Conservation (phyloP, 495 filamentous ascomycete genomes). For the Daldinia childiae region DNA sequence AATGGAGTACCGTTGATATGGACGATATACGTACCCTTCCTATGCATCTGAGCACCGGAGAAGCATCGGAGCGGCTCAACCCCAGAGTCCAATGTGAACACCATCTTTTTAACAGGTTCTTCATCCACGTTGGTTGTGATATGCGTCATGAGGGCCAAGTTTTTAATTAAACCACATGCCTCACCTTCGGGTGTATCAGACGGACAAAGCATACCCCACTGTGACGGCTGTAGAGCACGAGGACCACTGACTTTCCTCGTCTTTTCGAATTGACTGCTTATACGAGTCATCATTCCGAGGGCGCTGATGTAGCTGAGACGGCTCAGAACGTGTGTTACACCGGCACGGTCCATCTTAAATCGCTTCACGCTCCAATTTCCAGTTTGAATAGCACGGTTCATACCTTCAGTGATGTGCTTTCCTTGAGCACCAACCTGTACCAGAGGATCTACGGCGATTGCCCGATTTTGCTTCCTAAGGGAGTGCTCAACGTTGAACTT, state of each 20-base stretch:
- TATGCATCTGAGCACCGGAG: slow-evolving; percentile 85
- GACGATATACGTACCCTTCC: slow-evolving; percentile 83
- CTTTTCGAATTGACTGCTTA: slow-evolving; percentile 98
- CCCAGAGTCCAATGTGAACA: slow-evolving; percentile 76
- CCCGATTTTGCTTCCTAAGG: slow-evolving; percentile 86
- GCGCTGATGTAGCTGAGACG: slow-evolving; percentile 95
- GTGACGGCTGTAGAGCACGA: slow-evolving; percentile 93
- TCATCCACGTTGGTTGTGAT: slow-evolving; percentile 97
- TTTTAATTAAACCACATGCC: slow-evolving; percentile 97
- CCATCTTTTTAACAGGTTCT: slow-evolving; percentile 80
- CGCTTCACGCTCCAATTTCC: slow-evolving; percentile 98
- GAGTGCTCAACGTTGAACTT: slow-evolving; percentile 94
- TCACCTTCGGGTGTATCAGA: slow-evolving; percentile 99
- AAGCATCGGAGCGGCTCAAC: slow-evolving; percentile 66
- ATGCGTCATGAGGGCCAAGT: slow-evolving; percentile 98
- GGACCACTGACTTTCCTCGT: slow-evolving; percentile 95
- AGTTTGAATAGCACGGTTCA: slow-evolving; percentile 93
- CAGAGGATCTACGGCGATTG: slow-evolving; percentile 84
- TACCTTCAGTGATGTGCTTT: slow-evolving; percentile 83
- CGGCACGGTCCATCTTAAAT: slow-evolving; percentile 97
- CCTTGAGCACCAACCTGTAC: slow-evolving; percentile 78
- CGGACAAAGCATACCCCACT: slow-evolving; percentile 96
- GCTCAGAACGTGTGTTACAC: slow-evolving; percentile 96
- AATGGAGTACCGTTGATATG: slow-evolving; percentile 95
- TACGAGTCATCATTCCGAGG: slow-evolving; percentile 99